Evolutionary conservation across 179 eudicot species (phyloP).

Genomic region (Sideroxylon spinosum): DNA sequence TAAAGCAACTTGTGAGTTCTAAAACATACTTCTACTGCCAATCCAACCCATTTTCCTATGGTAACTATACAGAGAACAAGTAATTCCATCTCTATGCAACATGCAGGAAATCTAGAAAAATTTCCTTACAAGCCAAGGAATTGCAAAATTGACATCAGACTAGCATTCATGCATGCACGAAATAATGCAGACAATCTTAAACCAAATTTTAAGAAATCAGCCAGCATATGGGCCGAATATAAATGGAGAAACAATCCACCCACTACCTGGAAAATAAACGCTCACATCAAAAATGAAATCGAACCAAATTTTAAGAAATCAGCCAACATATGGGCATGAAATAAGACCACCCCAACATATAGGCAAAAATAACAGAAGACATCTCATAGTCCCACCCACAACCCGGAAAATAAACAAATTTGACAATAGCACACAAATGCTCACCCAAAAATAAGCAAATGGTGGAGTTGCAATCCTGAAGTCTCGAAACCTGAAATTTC

Average conservation of each 20-base stretch:
- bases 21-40: background rate
- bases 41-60: background rate
- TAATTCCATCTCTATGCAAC: conserved; percentile 4
- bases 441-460: background rate
- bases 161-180: conserved; percentile 10
- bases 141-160: background rate
- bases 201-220: background rate
- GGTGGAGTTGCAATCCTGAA: background rate
- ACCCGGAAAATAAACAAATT: background rate
- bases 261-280: too few species aligned
- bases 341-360: background rate
- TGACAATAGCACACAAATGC: background rate
- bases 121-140: background rate
- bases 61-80: background rate
- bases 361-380: too few species aligned
- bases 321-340: background rate
- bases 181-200: background rate
- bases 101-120: background rate
- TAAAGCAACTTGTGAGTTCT: conserved; percentile 5
- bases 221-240: background rate
- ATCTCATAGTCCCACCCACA: too few species aligned
- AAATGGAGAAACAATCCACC: background rate
- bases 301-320: background rate
- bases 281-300: too few species aligned
- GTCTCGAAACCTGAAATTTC: background rate